Percentiles rank a stretch among this genome's conserved stretches.
These are phyloP conservation scores for Tricholoma flavovirens DNA, from an alignment of 768 basidiomycete genomes.

Conservation along the genomic window DNA sequence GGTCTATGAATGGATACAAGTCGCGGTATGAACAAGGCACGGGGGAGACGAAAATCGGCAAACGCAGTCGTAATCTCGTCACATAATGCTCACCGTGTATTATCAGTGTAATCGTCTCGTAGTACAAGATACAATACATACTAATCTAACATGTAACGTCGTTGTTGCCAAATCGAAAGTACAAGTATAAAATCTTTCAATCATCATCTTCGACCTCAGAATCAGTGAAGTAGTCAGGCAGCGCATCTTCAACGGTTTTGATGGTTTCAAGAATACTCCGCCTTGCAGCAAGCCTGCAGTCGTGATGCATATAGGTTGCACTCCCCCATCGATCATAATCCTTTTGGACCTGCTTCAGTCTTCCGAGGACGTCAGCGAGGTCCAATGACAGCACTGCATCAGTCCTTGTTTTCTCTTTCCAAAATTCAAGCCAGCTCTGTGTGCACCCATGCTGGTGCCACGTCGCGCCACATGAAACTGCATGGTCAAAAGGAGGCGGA, in stretches of 20 bases:
- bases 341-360: conserved; percentile 54
- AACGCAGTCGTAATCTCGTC: conserved; percentile 13
- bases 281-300: conserved; percentile 57
- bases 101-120: no score
- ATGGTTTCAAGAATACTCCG: conserved; percentile 50
- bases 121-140: not conserved
- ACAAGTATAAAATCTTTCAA: not conserved
- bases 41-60: conserved; percentile 12
- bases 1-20: conserved; percentile 26
- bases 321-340: conserved; percentile 68
- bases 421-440: conserved; percentile 73
- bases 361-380: conserved; percentile 62
- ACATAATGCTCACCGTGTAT: not conserved
- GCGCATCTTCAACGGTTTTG: conserved; percentile 48
- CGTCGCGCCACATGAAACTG: conserved; percentile 53
- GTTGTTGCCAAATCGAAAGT: no score
- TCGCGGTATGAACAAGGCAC: conserved; percentile 1
- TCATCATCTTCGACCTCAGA: conserved; percentile 9
- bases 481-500: conserved; percentile 62
- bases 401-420: conserved; percentile 67
- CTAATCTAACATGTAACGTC: not conserved
- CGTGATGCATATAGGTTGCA: conserved; percentile 75
- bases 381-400: conserved; percentile 56
- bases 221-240: conserved; percentile 60
- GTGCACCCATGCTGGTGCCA: conserved; percentile 72